A percentile compares a stretch with the other conserved stretches of the same genome.
These are phyloP conservation scores for Dryas drummondii DNA, from an alignment of 306 rosid genomes.

Conservation along the genomic window DNA sequence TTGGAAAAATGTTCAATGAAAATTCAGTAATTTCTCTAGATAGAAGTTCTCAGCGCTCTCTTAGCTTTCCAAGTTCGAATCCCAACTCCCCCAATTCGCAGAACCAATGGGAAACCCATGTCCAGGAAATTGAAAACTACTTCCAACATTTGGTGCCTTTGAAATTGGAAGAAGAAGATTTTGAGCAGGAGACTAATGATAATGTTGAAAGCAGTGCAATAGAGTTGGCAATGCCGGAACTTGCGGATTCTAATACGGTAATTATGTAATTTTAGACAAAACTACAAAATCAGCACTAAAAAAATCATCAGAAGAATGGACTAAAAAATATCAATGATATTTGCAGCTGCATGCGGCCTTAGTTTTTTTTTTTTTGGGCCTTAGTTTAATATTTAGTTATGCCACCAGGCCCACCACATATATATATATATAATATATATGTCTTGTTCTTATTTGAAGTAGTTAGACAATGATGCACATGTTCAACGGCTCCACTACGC, in stretches of 20 bases:
- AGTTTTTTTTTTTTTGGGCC: not conserved
- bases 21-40: constrained; percentile 34
- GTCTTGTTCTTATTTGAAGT: constrained; percentile 5
- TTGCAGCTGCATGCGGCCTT: not conserved
- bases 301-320: too few species aligned
- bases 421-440: not conserved
- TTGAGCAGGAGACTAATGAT: constrained; percentile 24
- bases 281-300: too few species aligned
- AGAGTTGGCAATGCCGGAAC: constrained; percentile 40
- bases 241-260: constrained; percentile 45
- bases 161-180: constrained; percentile 37
- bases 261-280: not conserved
- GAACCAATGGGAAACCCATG: constrained; percentile 55
- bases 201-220: constrained; percentile 29
- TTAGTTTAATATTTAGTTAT: not conserved
- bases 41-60: constrained; percentile 15
- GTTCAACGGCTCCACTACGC: constrained; percentile 23
- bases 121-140: constrained; percentile 62
- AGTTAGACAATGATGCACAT: constrained; percentile 6
- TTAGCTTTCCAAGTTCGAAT: constrained; percentile 35
- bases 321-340: not conserved
- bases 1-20: constrained; percentile 63
- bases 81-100: constrained; percentile 39
- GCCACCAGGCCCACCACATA: too few species aligned
- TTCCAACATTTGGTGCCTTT: constrained; percentile 50